Conservation (phyloP, 768 basidiomycete species). For the Leccinellum luteum region DNA sequence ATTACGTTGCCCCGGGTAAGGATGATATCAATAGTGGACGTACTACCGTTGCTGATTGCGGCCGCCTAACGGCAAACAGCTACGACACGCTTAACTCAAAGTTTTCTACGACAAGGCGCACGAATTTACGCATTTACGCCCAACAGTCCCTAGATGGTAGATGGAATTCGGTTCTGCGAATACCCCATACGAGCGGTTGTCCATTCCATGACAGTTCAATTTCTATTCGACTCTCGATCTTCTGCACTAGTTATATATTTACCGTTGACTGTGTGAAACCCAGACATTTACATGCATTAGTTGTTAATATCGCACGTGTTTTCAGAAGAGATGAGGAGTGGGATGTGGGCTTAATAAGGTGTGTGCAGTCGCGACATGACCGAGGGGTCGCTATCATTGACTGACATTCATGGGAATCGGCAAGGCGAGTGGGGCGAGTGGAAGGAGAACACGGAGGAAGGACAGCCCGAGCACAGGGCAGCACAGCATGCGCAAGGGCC, state of each 20-base stretch:
- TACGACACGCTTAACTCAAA: conserved; percentile 53
- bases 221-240: conserved; percentile 26
- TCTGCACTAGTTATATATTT: conserved; percentile 26
- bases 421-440: background rate
- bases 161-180: conserved; percentile 4
- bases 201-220: conserved; percentile 5
- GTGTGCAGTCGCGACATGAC: background rate
- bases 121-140: conserved; percentile 53
- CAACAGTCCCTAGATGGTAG: conserved; percentile 33
- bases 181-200: conserved; percentile 12
- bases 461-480: conserved; percentile 6
- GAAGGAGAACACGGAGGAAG: background rate
- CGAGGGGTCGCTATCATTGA: background rate
- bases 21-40: conserved; percentile 20
- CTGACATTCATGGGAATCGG: conserved; percentile 21
- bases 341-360: conserved; percentile 2
- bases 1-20: conserved; percentile 82
- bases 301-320: conserved; percentile 21
- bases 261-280: conserved; percentile 17
- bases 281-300: conserved; percentile 9
- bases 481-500: conserved; percentile 5
- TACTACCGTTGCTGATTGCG: conserved; percentile 10
- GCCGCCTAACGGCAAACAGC: conserved; percentile 28
- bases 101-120: conserved; percentile 56
- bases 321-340: conserved; percentile 3